Base-by-base conservation (phyloP, 805 yeast species). In the Pachysolen tannophilus region DNA sequence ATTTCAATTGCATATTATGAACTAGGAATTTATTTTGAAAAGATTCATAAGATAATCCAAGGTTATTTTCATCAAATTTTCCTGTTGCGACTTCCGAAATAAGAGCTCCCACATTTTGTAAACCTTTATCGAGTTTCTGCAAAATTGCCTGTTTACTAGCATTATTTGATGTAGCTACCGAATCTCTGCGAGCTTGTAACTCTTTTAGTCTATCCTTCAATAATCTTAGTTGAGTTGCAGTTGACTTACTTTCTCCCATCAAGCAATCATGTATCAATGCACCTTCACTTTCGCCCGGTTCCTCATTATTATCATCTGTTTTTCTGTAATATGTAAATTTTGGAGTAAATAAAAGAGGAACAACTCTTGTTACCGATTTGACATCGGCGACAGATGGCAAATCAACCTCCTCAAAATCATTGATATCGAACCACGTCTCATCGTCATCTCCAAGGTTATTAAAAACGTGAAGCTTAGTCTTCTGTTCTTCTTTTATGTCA, bases 1-100 rank as follows among this genome's bases (percentile, higher is more conserved):
- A 87, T 45, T 77, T 82, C 45, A 87, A 51, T 46, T 78, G 73
- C 53, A 85, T 66, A 37, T 80, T 75, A 45, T 86, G 87, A 16
- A 85, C 59, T 40, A 78, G 72, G 53, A 81, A 85, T 32, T 86
- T 61, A 51, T 88, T 87, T 40, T 69, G 70, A 55, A 74, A 82
- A 13, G 43, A 45, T 23, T 23, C 26, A 23, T 23, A 11, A 5
- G 10, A 4, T 11, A 14, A 23, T 5, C 5, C 8, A 11, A 5
- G 5, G 14, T 16, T 23, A 23, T 40, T 35, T n/a, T 32, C 31
- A 6, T 32, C 33, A 14, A 17, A 18, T 15, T 28, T 23, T 25
- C 30, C 42, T 16, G 10, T 23, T 11, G 28, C 27, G 13, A n/a
- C 23, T 9, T 37, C 35, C 2, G 16, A 33, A 17, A 31, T 32